Percentiles rank a stretch among this genome's conserved stretches.
Conservation (phyloP, 441 rosid genomes). For the Erodium texanum region DNA sequence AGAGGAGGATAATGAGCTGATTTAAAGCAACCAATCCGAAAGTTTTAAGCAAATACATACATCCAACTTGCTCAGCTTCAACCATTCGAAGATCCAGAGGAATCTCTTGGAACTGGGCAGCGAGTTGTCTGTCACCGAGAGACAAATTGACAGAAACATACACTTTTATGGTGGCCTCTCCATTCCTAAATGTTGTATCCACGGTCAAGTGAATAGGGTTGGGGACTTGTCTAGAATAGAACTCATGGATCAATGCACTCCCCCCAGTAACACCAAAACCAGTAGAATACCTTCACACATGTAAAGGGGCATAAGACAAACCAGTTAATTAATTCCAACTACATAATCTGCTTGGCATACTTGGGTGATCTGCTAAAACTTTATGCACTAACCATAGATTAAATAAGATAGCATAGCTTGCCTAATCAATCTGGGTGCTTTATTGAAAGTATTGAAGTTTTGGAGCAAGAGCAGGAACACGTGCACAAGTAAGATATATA, state of each 20-base stretch:
- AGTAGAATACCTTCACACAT: constrained; percentile 68
- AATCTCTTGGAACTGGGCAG: constrained; percentile 89
- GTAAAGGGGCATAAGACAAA: constrained; percentile 7
- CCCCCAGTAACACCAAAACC: constrained; percentile 87
- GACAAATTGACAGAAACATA: constrained; percentile 62
- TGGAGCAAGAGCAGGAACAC: no score
- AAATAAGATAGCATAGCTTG: no score
- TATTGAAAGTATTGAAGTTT: no score
- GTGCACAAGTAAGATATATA: no score
- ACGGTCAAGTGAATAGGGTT: constrained; percentile 79
- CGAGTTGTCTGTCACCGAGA: constrained; percentile 76
- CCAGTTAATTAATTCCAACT: background rate
- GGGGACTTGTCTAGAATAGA: constrained; percentile 72
- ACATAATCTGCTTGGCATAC: background rate
- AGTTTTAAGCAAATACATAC: constrained; percentile 34
- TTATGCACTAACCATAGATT: no score
- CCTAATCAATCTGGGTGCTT: no score
- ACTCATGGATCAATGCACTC: constrained; percentile 85
- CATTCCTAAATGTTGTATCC: constrained; percentile 72
- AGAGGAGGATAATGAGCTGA: background rate
- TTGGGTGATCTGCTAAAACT: background rate
- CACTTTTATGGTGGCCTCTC: constrained; percentile 73
- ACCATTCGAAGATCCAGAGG: constrained; percentile 87
- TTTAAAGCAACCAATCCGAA: background rate
- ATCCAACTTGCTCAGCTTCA: constrained; percentile 88